Percentiles rank a stretch among this genome's conserved stretches.
Evolutionary conservation across 2,329 filamentous ascomycete species (phyloP).

Genomic region (Bipolaris oryzae): DNA sequence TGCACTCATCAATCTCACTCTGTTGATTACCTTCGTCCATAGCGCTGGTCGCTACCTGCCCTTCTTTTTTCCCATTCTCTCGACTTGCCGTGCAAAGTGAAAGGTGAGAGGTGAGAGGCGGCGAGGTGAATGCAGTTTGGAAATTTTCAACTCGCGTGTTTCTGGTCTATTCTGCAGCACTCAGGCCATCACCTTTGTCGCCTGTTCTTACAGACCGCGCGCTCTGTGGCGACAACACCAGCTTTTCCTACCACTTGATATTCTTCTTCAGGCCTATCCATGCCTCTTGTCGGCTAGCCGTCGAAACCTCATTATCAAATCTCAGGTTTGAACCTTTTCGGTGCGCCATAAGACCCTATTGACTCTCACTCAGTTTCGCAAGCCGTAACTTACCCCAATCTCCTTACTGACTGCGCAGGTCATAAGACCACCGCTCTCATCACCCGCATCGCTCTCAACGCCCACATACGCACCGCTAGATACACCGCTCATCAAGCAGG

Average conservation of each 20-base stretch:
- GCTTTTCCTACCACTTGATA: slow-evolving; percentile 8
- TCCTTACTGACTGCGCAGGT: not conserved
- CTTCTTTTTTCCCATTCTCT: not conserved
- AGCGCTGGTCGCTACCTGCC: slow-evolving; percentile 14
- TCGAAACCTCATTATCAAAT: not conserved
- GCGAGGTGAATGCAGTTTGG: not conserved
- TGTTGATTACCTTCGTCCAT: not conserved
- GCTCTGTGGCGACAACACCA: slow-evolving; percentile 22
- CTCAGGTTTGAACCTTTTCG: not conserved
- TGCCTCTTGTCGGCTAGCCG: too few relatives aligned
- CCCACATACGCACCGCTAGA: slow-evolving; percentile 9
- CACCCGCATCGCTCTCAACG: not conserved
- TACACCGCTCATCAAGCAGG: slow-evolving; percentile 13
- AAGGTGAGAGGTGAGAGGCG: not conserved
- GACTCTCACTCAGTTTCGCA: not conserved
- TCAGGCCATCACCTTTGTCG: slow-evolving; percentile 7
- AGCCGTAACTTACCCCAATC: not conserved
- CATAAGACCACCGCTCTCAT: not conserved
- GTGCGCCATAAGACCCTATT: not conserved
- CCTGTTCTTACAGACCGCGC: slow-evolving; percentile 21
- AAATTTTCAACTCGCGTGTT: not conserved
- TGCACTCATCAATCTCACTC: not conserved
- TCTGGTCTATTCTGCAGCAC: not conserved
- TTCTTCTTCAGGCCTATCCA: too few relatives aligned
- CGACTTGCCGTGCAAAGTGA: not conserved